phyloP scores from a whole-genome alignment of 2,329 filamentous ascomycete species.

The Beauveria australis region DNA sequence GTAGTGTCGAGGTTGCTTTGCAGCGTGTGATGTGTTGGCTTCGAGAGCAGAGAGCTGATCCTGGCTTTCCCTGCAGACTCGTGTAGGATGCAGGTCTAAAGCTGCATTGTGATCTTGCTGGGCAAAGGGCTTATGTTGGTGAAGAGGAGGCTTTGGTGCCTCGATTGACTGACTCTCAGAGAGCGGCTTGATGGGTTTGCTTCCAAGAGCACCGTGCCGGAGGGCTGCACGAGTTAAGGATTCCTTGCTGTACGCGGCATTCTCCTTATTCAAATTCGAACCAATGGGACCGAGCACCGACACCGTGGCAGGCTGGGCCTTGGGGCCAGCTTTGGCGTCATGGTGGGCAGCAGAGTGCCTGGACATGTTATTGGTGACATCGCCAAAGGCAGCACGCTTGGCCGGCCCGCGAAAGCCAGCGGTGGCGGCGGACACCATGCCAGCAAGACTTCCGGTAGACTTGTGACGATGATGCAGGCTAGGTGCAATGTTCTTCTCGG shows the following conservation, averaged over 20 bases:
- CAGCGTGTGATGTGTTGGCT: conserved; percentile 10
- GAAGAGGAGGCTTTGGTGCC: background rate
- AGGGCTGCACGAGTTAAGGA: conserved; percentile 16
- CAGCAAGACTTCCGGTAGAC: conserved; percentile 55
- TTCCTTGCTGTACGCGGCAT: conserved; percentile 20
- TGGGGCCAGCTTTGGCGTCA: conserved; percentile 26
- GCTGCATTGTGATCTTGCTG: conserved; percentile 13
- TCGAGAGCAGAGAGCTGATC: background rate
- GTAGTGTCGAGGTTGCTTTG: conserved; percentile 37
- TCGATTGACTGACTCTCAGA: conserved; percentile 7
- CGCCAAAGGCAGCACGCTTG: conserved; percentile 73
- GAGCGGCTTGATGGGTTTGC: conserved; percentile 11
- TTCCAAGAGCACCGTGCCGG: conserved; percentile 12
- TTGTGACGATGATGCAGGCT: conserved; percentile 73
- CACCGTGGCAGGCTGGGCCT: conserved; percentile 19
- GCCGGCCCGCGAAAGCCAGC: conserved; percentile 36
- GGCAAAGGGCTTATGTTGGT: conserved; percentile 1
- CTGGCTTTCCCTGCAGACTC: background rate
- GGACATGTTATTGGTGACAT: conserved; percentile 69
- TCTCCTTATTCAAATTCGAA: conserved; percentile 36
- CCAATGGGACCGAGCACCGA: conserved; percentile 19
- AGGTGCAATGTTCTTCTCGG: conserved; percentile 39
- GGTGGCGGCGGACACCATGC: conserved; percentile 19
- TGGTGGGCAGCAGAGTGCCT: conserved; percentile 26
- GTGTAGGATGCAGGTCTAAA: conserved; percentile 10